Conservation (phyloP, 139 green algal genomes). For the Tetratostichococcus sp. region DNA sequence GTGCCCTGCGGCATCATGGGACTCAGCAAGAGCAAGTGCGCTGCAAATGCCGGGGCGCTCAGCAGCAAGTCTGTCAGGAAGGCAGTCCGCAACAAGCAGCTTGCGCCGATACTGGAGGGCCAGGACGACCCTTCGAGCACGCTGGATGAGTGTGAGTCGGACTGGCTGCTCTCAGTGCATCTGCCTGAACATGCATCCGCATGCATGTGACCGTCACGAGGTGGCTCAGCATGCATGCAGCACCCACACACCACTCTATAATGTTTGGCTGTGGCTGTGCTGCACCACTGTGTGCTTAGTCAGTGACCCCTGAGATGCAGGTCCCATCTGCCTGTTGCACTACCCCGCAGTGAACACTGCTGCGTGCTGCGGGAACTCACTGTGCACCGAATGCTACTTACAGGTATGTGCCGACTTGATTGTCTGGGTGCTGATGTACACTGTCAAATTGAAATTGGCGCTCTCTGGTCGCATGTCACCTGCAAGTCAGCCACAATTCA, state of each 20-base stretch:
- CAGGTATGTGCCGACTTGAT: slow-evolving; percentile 22
- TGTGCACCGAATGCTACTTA: slow-evolving; percentile 63
- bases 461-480: no score
- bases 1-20: neutral
- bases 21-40: neutral
- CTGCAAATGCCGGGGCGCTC: neutral
- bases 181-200: neutral
- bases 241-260: no score
- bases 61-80: neutral
- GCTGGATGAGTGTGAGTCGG: neutral
- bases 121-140: neutral
- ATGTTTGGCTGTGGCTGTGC: no score
- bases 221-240: no score
- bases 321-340: slow-evolving; percentile 59
- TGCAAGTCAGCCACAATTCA: no score
- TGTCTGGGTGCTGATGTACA: neutral
- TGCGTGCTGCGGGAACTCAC: slow-evolving; percentile 44
- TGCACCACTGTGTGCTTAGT: no score
- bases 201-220: no score
- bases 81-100: neutral
- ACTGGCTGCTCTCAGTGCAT: neutral
- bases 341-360: slow-evolving; percentile 58
- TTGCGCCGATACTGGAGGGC: neutral
- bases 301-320: neutral
- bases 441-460: no score